Conservation (phyloP, 2,329 filamentous ascomycete genomes). For the Arachnomyces sp. region DNA sequence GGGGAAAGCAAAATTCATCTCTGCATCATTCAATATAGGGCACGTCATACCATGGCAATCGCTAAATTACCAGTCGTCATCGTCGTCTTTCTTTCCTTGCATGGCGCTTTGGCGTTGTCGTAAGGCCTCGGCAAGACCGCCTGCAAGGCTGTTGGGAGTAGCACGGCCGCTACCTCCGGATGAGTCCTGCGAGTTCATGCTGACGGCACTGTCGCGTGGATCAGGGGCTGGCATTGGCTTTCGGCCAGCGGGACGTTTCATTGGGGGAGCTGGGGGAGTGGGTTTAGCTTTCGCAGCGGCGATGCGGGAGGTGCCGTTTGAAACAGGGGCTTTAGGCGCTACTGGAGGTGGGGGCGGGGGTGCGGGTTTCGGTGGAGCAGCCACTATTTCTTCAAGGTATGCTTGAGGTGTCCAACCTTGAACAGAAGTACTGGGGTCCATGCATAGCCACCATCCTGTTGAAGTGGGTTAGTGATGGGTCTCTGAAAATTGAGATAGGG, state of each 20-base stretch:
- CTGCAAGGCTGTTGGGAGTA: slow-evolving; percentile 63
- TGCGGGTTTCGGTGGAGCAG: slow-evolving; percentile 54
- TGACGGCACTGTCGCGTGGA: slow-evolving; percentile 57
- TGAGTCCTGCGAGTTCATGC: slow-evolving; percentile 43
- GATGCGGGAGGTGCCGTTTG: slow-evolving; percentile 31
- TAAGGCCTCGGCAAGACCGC: slow-evolving; percentile 70
- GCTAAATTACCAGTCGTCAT: slow-evolving; percentile 57
- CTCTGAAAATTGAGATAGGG: not conserved
- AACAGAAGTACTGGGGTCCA: slow-evolving; percentile 56
- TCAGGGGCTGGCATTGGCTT: slow-evolving; percentile 61
- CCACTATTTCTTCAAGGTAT: slow-evolving; percentile 69
- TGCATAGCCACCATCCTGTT: slow-evolving; percentile 91
- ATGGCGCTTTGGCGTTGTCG: slow-evolving; percentile 68
- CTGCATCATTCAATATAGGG: too few species aligned
- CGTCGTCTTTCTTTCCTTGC: slow-evolving; percentile 59
- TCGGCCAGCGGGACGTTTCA: slow-evolving; percentile 65
- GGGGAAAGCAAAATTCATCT: not conserved
- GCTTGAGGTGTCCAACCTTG: slow-evolving; percentile 92
- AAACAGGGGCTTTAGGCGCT: slow-evolving; percentile 26
- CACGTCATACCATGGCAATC: too few species aligned
- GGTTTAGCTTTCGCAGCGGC: slow-evolving; percentile 53
- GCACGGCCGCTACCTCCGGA: slow-evolving; percentile 57
- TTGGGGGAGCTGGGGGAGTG: slow-evolving; percentile 66
- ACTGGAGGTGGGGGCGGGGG: slow-evolving; percentile 30
- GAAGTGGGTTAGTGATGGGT: slow-evolving; percentile 19